Base-by-base conservation (phyloP, 371 early-diverging fungal species). In the Parasitella parasitica region DNA sequence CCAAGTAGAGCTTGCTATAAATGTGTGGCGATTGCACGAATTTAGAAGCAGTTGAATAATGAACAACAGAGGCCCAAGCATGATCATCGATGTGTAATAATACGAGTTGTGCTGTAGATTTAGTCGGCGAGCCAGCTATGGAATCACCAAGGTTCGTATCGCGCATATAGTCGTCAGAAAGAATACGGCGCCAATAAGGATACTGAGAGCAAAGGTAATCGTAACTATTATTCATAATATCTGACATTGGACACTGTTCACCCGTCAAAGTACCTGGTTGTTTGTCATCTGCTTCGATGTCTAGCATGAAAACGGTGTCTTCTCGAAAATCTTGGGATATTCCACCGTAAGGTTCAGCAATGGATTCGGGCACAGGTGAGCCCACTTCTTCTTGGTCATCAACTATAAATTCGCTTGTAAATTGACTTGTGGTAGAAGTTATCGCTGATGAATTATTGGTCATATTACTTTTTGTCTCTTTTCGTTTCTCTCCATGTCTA, bases 61-160 rank as follows among this genome's bases (percentile, higher is more conserved):
- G 73, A 18, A 69, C 58, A 7, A 73, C 61, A 9, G 73, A 73
- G 15, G 73, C 73, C 73, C 73, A 73, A 12, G 67, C 69, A 59
- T 69, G 73, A 32, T 73, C 67, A 26, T 73, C 73, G 18, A 73
- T 59, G 54, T 70, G 67, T 8, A 73, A 28, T 8, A 73, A 50
- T 5, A 67, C 70, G 1, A 73, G 48, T 27, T 63, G 70, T 20
- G 73, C 60, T 12, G 59, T 28, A 9, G 51, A 20, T 50, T 36
- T 57, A 11, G 53, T 32, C 15, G 59, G 9, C 9, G 26, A 26
- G 6, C 24, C 22, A 11, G 20, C 20, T 7, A 15, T 27, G 57
- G 55, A 32, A 18, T 54, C 34, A 35, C 54, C 55, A 51, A 57
- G 50, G 49, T 58, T 50, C 12, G 61, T 70, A 49, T 70, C 64